A percentile compares a stretch with the other conserved stretches of the same genome.
Evolutionary conservation across 2,329 filamentous ascomycete genomes (phyloP).

Genomic region (Colletotrichum australisinense): DNA sequence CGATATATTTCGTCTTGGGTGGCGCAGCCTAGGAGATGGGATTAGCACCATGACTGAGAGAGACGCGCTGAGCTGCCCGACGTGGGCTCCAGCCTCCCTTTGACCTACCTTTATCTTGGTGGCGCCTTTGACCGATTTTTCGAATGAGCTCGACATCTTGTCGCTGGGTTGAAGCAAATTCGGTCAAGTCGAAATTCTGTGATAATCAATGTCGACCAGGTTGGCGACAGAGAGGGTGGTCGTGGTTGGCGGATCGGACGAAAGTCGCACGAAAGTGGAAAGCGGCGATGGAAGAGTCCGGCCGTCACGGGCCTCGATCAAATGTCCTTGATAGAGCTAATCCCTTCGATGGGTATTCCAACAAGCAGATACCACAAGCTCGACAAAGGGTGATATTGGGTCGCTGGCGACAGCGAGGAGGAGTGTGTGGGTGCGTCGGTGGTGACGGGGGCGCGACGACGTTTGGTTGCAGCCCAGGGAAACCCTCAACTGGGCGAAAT

Average conservation of each 20-base stretch:
- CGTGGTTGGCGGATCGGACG: conserved; percentile 30
- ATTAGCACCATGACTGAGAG: conserved; percentile 33
- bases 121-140: conserved; percentile 98
- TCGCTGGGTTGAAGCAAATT: neutral
- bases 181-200: neutral
- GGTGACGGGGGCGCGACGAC: conserved; percentile 26
- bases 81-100: conserved; percentile 2
- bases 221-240: conserved; percentile 31
- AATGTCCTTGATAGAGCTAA: neutral
- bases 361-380: neutral
- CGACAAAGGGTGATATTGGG: neutral
- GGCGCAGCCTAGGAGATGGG: conserved; percentile 65
- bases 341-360: neutral
- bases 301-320: conserved; percentile 30
- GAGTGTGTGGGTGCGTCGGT: neutral
- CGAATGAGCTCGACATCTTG: conserved; percentile 86
- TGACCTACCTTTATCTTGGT: conserved; percentile 90
- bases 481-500: conserved; percentile 30
- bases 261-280: conserved; percentile 15
- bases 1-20: conserved; percentile 99
- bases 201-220: conserved; percentile 32
- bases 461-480: conserved; percentile 30
- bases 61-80: conserved; percentile 7
- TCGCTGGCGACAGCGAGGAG: conserved; percentile 15
- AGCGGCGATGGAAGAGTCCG: neutral